phyloP scores from a whole-genome alignment of 495 filamentous ascomycete species.

The Talaromyces wortmannii region DNA sequence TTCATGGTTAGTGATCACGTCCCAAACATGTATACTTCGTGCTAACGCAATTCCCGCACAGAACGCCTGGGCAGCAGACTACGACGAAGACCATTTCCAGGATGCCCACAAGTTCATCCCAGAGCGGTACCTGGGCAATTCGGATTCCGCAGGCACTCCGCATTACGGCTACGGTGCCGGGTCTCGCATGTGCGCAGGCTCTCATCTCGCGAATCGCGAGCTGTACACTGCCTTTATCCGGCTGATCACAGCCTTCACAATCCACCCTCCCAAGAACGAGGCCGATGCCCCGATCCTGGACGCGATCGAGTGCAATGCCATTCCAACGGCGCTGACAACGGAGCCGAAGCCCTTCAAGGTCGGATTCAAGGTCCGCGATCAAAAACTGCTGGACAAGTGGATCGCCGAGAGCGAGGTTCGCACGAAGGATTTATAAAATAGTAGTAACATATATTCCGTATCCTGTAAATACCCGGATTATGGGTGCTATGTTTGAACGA shows the following conservation, averaged over 20 bases:
- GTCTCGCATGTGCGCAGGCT: constrained; percentile 68
- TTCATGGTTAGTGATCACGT: constrained; percentile 44
- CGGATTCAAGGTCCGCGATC: constrained; percentile 42
- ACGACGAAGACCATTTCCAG: constrained; percentile 60
- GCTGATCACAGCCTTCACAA: constrained; percentile 59
- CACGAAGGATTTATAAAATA: constrained; percentile 39
- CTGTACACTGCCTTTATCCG: constrained; percentile 62
- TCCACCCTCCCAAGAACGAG: constrained; percentile 29
- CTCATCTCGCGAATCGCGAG: constrained; percentile 60
- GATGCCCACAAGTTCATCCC: constrained; percentile 51
- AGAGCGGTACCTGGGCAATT: constrained; percentile 56
- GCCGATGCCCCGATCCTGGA: constrained; percentile 50
- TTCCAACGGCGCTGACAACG: constrained; percentile 58
- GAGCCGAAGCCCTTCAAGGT: constrained; percentile 67
- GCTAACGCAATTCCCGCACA: constrained; percentile 10
- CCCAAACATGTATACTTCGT: background rate
- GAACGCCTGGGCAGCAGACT: constrained; percentile 66
- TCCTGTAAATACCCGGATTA: too few species aligned
- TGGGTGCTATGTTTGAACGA: too few species aligned
- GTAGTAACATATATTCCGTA: background rate
- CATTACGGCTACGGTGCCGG: constrained; percentile 69
- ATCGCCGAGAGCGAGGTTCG: constrained; percentile 50
- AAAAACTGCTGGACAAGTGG: constrained; percentile 37
- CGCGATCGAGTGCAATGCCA: constrained; percentile 55
- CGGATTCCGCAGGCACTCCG: constrained; percentile 52